Evolutionary conservation across 2,329 filamentous ascomycete species (phyloP).

Genomic region (Alternaria sp.): DNA sequence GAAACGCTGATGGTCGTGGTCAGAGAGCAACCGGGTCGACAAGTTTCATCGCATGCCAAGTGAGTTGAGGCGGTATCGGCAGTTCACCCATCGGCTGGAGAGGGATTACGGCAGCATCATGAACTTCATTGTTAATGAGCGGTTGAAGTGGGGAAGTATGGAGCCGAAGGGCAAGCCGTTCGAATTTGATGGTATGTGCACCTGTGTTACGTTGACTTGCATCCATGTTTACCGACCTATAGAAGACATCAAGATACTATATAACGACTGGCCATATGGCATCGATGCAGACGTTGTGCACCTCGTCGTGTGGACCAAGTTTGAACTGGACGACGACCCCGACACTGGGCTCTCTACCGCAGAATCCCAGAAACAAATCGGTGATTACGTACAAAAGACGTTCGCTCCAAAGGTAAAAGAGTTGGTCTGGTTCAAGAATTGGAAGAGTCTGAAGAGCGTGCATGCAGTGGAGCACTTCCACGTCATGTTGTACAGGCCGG

Average conservation of each 20-base stretch:
- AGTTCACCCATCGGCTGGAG: slow-evolving; percentile 71
- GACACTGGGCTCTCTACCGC: slow-evolving; percentile 72
- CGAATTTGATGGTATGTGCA: slow-evolving; percentile 38
- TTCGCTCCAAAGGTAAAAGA: slow-evolving; percentile 67
- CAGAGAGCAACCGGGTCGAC: slow-evolving; percentile 73
- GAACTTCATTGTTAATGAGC: slow-evolving; percentile 74
- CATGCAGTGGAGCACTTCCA: slow-evolving; percentile 93
- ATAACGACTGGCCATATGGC: slow-evolving; percentile 96
- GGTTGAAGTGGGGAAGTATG: slow-evolving; percentile 72
- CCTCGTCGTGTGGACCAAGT: slow-evolving; percentile 93
- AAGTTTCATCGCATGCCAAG: slow-evolving; percentile 79
- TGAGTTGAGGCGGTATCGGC: slow-evolving; percentile 78
- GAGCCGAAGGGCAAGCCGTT: slow-evolving; percentile 54
- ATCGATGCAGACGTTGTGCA: slow-evolving; percentile 81
- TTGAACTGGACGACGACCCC: slow-evolving; percentile 75
- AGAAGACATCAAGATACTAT: slow-evolving; percentile 76
- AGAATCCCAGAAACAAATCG: slow-evolving; percentile 69
- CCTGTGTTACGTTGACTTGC: not conserved
- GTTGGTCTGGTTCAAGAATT: slow-evolving; percentile 88
- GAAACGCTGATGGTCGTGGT: slow-evolving; percentile 11
- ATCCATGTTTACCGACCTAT: slow-evolving; percentile 19
- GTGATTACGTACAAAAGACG: slow-evolving; percentile 71
- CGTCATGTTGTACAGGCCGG: slow-evolving; percentile 84
- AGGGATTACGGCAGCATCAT: slow-evolving; percentile 77
- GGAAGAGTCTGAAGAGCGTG: slow-evolving; percentile 83